phyloP scores from a whole-genome alignment of 495 filamentous ascomycete species.

The Talaromyces liani region DNA sequence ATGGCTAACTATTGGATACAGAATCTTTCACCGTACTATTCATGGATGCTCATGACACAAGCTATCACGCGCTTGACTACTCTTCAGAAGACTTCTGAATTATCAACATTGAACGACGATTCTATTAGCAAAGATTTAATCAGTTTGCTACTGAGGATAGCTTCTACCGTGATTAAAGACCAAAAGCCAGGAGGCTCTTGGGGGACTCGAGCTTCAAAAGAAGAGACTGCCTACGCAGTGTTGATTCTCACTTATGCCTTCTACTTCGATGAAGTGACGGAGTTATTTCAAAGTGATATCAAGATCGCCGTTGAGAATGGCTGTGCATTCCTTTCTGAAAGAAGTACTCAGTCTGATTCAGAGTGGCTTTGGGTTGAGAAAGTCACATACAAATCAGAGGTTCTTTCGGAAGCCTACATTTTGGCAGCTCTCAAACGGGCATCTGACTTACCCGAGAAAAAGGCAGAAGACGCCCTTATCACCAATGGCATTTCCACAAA shows the following conservation, averaged over 20 bases:
- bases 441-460: not conserved
- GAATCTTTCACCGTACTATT: slow-evolving; percentile 7
- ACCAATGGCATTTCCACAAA: not conserved
- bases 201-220: slow-evolving; percentile 15
- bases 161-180: not conserved
- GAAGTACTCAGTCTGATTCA: not conserved
- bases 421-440: slow-evolving; percentile 20
- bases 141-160: not conserved
- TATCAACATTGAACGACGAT: not conserved
- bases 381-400: slow-evolving; percentile 22
- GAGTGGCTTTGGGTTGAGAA: slow-evolving; percentile 35
- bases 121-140: not conserved
- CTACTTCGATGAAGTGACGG: slow-evolving; percentile 8
- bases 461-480: not conserved
- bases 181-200: slow-evolving; percentile 24
- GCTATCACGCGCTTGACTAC: not conserved
- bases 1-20: slow-evolving; percentile 11
- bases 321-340: slow-evolving; percentile 8
- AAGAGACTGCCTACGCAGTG: slow-evolving; percentile 20
- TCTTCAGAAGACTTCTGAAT: not conserved
- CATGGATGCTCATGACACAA: slow-evolving; percentile 1
- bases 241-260: slow-evolving; percentile 14
- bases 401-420: slow-evolving; percentile 24
- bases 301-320: slow-evolving; percentile 13
- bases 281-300: slow-evolving; percentile 11